Conservation (phyloP, 2,329 filamentous ascomycete genomes). For the Aureobasidium pullulans region DNA sequence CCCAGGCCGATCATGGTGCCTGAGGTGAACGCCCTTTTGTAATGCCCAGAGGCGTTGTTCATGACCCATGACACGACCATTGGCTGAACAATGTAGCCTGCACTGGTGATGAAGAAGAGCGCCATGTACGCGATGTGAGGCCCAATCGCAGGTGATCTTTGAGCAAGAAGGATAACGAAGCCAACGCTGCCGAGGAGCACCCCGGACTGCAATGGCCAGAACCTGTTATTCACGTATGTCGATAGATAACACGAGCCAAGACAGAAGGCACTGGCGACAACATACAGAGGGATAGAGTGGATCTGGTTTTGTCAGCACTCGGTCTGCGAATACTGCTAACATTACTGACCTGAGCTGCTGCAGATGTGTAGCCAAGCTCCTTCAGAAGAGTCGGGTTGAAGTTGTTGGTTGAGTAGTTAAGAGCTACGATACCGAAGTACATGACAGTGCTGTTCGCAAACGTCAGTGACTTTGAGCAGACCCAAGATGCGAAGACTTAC, state of each 20-base stretch:
- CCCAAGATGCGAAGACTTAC: neutral
- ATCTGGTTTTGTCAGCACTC: slow-evolving; percentile 16
- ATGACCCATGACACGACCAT: slow-evolving; percentile 50
- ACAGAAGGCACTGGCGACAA: slow-evolving; percentile 33
- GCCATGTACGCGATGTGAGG: slow-evolving; percentile 48
- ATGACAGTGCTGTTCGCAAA: neutral
- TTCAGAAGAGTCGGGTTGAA: slow-evolving; percentile 37
- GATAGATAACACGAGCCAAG: slow-evolving; percentile 40
- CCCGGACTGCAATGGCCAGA: slow-evolving; percentile 47
- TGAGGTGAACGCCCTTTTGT: slow-evolving; percentile 46
- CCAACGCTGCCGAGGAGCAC: slow-evolving; percentile 45
- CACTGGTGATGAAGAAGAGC: slow-evolving; percentile 47
- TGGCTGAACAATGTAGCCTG: slow-evolving; percentile 49
- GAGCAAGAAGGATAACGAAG: slow-evolving; percentile 49
- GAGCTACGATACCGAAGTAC: slow-evolving; percentile 30
- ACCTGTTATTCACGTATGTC: slow-evolving; percentile 46
- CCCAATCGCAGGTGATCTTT: slow-evolving; percentile 24
- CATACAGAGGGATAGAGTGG: slow-evolving; percentile 32
- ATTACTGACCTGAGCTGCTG: slow-evolving; percentile 27
- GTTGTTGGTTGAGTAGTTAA: slow-evolving; percentile 38
- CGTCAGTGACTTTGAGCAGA: neutral
- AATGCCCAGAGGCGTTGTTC: slow-evolving; percentile 52
- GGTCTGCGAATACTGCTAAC: neutral
- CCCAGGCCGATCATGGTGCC: slow-evolving; percentile 47
- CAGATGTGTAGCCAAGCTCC: slow-evolving; percentile 35